These are phyloP conservation scores for Chimonanthus salicifolius DNA, from an alignment of 164 flowering plant species.

Conservation along the genomic window DNA sequence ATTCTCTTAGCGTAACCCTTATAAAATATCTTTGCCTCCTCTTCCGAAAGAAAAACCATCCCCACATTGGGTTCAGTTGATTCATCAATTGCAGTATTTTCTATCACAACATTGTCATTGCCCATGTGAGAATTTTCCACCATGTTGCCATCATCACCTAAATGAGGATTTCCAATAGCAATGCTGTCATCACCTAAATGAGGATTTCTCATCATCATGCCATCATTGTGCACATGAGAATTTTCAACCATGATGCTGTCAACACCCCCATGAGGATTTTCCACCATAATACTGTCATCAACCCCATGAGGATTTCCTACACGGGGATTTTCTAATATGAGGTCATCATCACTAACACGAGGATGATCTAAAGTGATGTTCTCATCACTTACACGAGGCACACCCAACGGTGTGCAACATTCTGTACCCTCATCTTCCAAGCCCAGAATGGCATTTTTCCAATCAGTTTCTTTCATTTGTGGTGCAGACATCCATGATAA, in stretches of 20 bases:
- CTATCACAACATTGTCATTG: neutral
- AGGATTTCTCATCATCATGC: neutral
- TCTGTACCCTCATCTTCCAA: slow-evolving; percentile 1
- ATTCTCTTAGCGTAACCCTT: slow-evolving; percentile 8
- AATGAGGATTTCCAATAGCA: slow-evolving; percentile 10
- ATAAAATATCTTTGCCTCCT: slow-evolving; percentile 10
- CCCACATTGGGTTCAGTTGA: slow-evolving; percentile 12
- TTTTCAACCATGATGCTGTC: neutral
- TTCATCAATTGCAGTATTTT: neutral
- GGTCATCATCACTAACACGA: neutral
- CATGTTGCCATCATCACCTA: neutral
- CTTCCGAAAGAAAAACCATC: slow-evolving; percentile 11
- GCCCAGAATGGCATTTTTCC: neutral
- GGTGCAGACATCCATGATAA: slow-evolving; percentile 8
- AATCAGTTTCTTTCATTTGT: slow-evolving; percentile 3
- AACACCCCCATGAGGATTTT: neutral
- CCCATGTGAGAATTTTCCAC: neutral
- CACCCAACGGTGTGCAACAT: neutral
- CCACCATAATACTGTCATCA: neutral
- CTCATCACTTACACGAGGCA: neutral
- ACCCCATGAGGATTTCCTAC: neutral
- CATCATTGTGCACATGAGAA: neutral
- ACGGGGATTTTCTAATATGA: neutral
- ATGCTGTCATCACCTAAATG: neutral
- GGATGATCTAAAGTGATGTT: neutral